These are phyloP conservation scores for Hypoxylon fragiforme DNA, from an alignment of 495 filamentous ascomycete genomes.

Conservation along the genomic window DNA sequence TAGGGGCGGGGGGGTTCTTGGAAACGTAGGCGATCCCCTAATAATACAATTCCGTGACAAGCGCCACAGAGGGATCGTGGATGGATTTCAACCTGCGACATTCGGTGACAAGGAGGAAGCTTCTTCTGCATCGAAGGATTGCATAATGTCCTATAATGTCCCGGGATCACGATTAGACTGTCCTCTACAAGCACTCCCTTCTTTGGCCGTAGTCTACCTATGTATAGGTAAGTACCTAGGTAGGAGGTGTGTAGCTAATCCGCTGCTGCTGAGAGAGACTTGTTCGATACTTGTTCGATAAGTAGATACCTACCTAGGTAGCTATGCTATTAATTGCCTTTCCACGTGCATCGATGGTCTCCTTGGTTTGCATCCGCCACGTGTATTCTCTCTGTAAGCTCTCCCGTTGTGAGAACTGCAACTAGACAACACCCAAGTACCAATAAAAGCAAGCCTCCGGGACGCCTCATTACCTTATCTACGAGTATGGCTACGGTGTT, in stretches of 20 bases:
- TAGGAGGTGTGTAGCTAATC: background rate
- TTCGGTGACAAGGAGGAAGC: constrained; percentile 9
- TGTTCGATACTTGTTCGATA: too few relatives aligned
- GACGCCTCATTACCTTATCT: background rate
- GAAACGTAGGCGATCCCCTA: background rate
- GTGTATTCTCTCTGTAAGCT: background rate
- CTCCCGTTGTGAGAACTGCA: background rate
- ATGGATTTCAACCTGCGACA: constrained; percentile 17
- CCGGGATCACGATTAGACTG: constrained; percentile 10
- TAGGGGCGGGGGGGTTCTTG: constrained; percentile 2
- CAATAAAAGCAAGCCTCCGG: background rate
- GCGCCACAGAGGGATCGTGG: constrained; percentile 15
- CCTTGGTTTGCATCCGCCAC: background rate
- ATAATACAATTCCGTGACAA: constrained; percentile 6
- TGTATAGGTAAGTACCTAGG: too few relatives aligned
- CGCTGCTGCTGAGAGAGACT: too few relatives aligned
- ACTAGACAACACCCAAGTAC: background rate
- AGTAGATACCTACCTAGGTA: too few relatives aligned
- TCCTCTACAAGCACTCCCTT: constrained; percentile 3
- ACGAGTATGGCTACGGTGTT: background rate
- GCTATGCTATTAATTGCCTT: background rate
- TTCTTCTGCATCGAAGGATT: constrained; percentile 27
- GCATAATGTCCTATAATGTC: too few relatives aligned
- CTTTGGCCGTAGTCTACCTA: constrained; percentile 10
- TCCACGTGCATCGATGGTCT: background rate